These are phyloP conservation scores for Dictyostelium brefeldianum DNA, from an alignment of 78 protist species.

Conservation along the genomic window DNA sequence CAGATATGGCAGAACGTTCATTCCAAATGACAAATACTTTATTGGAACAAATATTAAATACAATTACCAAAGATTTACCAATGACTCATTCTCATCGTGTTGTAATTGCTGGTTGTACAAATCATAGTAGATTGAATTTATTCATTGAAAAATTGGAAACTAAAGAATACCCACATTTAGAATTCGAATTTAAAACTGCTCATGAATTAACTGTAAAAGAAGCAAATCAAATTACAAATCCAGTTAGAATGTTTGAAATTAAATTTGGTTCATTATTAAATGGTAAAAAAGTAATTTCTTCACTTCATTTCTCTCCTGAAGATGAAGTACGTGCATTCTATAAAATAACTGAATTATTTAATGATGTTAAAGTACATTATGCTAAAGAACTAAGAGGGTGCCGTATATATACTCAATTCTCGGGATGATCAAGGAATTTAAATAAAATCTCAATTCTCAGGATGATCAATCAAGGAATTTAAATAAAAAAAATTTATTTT, in stretches of 20 bases:
- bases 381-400: not conserved
- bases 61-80: not conserved
- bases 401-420: conserved; percentile 18
- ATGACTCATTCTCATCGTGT: not conserved
- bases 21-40: conserved; percentile 24
- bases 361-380: not conserved
- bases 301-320: conserved; percentile 1
- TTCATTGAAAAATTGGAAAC: conserved; percentile 35
- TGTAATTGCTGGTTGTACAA: not conserved
- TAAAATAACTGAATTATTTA: not conserved
- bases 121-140: not conserved
- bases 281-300: not conserved
- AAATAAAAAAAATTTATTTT: no score
- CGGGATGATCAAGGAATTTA: not conserved
- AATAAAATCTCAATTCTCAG: not conserved
- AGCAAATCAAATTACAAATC: conserved; percentile 41
- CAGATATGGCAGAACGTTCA: conserved; percentile 29
- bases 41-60: not conserved
- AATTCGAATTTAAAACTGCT: not conserved
- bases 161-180: not conserved
- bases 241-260: conserved; percentile 23
- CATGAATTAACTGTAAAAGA: not conserved
- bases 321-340: conserved; percentile 34
- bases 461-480: no score
- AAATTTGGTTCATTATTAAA: not conserved